Evolutionary conservation across 2,329 filamentous ascomycete genomes (phyloP).

Genomic region (Trichoderma sp.): DNA sequence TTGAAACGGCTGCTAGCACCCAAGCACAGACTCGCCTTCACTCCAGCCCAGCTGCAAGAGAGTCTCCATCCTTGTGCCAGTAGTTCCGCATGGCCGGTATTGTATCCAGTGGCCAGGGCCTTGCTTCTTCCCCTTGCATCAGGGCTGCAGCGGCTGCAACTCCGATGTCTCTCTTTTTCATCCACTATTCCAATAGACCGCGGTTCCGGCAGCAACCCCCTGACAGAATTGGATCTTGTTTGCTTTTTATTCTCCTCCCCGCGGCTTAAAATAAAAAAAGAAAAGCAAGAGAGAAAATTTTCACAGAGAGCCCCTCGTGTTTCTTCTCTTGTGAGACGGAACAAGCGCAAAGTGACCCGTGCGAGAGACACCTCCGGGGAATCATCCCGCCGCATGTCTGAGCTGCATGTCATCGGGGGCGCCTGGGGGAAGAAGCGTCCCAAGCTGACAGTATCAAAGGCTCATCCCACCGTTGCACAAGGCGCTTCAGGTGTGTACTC

Average conservation of each 20-base stretch:
- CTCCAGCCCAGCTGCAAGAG: neutral
- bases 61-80: neutral
- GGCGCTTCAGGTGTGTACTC: neutral
- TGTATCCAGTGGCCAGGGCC: neutral
- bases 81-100: constrained; percentile 3
- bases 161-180: neutral
- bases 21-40: neutral
- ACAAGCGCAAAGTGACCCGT: neutral
- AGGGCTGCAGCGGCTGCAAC: constrained; percentile 8
- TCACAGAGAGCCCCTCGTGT: neutral
- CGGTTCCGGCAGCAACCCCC: neutral
- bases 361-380: neutral
- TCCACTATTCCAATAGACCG: neutral
- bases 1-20: neutral
- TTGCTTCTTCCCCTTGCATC: constrained; percentile 5
- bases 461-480: neutral
- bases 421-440: neutral
- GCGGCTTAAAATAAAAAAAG: neutral
- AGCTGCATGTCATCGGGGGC: constrained; percentile 12
- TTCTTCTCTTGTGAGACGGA: neutral
- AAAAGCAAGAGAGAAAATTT: neutral
- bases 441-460: neutral
- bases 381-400: constrained; percentile 6
- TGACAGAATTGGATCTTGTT: neutral
- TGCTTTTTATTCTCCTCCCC: neutral